Base-by-base conservation (phyloP, 306 rosid species). In the Hippophae gyantsensis region DNA sequence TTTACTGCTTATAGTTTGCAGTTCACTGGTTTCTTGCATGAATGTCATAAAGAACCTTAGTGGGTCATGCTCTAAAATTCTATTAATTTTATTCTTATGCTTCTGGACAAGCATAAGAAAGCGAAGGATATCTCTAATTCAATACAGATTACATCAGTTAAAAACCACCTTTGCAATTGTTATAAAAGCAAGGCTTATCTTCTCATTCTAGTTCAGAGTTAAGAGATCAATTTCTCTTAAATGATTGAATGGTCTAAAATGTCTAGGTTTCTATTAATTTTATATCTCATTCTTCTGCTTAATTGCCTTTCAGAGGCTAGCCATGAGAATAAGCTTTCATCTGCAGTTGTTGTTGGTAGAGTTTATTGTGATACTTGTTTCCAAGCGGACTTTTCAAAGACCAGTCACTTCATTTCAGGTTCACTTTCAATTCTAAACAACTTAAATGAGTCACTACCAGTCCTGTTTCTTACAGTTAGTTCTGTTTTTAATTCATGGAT, bases 321-420 rank as follows among this genome's bases (percentile, higher is more conserved):
- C 48, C 83, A 62, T 53, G 72, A 47, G 48, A 72, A 53, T 69
- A 59, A 76, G 65, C 77, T 55, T 71, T 70, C 74, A 44, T 69
- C 95, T 66, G 78, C 87, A 10, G 61, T 66, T 66, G 38, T 32
- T 32, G 78, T 85, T 54, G 99, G 99, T 66, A 75, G 70, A 67
- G 90, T 92, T 68, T 80, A 69, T 65, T 92, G 99, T 56, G 96
- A 92, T 71, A 80, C 95, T 27, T 92, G 99, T 60, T 86, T 54
- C 62, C 89, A 78, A 53, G 62, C 73, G 0, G 66, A 60, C 52
- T 74, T 80, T 67, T 71, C 87, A 25, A 70, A 47, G 41, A 26
- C 58, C 65, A 72, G 79, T 74, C 86, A 79, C 67, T 81, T 82
- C 88, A 86, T 89, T 60, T 67, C 93, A 80, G 95, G 95, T 89